phyloP scores from a whole-genome alignment of 805 yeast genomes.

The Lipomyces mesembrius region DNA sequence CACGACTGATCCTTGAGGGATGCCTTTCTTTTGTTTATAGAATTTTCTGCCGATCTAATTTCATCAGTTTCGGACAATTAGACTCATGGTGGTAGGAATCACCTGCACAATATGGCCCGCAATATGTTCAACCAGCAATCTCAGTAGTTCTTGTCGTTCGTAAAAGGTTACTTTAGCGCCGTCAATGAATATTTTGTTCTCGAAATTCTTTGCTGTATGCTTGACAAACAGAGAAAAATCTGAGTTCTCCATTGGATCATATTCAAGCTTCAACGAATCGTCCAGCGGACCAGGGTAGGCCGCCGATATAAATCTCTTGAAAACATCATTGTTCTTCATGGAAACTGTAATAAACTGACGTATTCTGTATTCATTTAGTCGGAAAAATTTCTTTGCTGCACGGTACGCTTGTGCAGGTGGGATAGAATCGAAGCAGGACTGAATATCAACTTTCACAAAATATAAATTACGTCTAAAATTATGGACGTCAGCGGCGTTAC shows the following conservation, averaged over 20 bases:
- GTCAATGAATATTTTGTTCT: conserved; percentile 32
- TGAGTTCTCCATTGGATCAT: neutral
- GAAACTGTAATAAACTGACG: conserved; percentile 12
- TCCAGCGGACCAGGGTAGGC: conserved; percentile 9
- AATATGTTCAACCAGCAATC: conserved; percentile 58
- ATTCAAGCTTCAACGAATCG: conserved; percentile 1
- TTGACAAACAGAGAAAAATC: conserved; percentile 17
- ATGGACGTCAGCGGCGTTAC: neutral
- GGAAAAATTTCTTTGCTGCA: conserved; percentile 28
- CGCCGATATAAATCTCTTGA: neutral
- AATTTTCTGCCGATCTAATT: conserved; percentile 45
- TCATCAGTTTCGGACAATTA: neutral
- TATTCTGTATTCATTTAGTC: conserved; percentile 25
- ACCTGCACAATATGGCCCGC: conserved; percentile 49
- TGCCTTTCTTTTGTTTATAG: conserved; percentile 63
- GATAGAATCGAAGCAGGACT: conserved; percentile 75
- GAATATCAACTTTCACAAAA: conserved; percentile 74
- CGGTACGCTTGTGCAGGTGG: conserved; percentile 34
- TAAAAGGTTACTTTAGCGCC: conserved; percentile 47
- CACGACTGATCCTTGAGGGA: conserved; percentile 83
- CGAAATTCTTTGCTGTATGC: neutral
- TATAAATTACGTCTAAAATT: conserved; percentile 47
- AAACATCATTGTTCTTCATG: conserved; percentile 1
- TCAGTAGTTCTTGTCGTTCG: conserved; percentile 53
- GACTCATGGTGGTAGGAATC: neutral